Conservation (phyloP, 208 protist species). For the Crithidia sp. region DNA sequence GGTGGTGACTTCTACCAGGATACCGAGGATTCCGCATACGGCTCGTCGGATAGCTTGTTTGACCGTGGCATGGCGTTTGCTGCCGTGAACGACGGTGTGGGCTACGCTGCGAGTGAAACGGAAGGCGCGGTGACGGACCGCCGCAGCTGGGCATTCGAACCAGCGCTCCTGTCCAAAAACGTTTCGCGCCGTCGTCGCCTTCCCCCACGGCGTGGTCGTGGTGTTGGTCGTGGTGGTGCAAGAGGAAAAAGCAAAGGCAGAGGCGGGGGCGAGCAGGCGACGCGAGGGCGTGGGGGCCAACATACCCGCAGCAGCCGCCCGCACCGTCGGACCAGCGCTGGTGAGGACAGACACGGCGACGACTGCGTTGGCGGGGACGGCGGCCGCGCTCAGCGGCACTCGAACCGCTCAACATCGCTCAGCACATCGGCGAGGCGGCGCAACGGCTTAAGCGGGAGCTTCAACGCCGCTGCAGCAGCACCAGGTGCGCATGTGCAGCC, state of each 20-base stretch:
- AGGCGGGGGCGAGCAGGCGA: neutral
- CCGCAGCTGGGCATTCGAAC: conserved; percentile 8
- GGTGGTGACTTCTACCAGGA: conserved; percentile 21
- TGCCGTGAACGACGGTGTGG: neutral
- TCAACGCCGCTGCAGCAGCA: neutral
- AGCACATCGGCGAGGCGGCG: neutral
- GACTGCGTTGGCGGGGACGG: neutral
- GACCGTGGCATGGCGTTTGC: neutral
- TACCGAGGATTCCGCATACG: conserved; percentile 12
- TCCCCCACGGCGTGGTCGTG: neutral
- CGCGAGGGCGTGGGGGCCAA: neutral
- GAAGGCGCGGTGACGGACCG: neutral
- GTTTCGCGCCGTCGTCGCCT: conserved; percentile 12
- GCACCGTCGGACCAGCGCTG: too few species aligned
- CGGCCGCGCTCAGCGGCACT: neutral
- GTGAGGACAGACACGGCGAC: neutral
- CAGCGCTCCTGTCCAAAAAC: neutral
- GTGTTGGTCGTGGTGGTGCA: neutral
- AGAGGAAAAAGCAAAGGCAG: neutral
- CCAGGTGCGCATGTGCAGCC: neutral
- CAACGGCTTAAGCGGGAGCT: neutral
- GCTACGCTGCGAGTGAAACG: neutral
- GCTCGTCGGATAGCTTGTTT: neutral
- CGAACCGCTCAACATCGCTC: neutral
- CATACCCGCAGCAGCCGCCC: neutral